Evolutionary conservation across 371 early-diverging fungal genomes (phyloP), one percentile per base, ranked within the genome.

Genomic region (Circinella minor): DNA sequence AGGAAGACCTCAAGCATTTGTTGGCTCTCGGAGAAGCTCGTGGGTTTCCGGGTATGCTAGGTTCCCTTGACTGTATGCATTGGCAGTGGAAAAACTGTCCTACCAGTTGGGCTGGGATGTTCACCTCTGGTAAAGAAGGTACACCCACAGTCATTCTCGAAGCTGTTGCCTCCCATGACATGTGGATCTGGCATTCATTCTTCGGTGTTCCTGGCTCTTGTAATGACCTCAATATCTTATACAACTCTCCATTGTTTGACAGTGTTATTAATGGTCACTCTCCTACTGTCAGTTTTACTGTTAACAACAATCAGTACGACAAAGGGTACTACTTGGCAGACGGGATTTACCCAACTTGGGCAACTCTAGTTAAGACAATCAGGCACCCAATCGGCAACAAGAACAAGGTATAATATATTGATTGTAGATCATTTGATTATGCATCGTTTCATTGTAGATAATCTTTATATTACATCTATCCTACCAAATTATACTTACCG

Each of bases 181-280:
- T 34, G 20, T 59, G 59, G 59, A 59, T 59, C 20, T 59, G 20
- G 59, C 59, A 59, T 15, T 59, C 37, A 27, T 59, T 59, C 59
- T 59, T 59, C 15, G 36, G 59, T 36, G 37, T n/a, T n/a, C n/a
- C n/a, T n/a, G n/a, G n/a, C n/a, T n/a, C n/a, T n/a, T n/a, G n/a
- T n/a, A n/a, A n/a, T n/a, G n/a, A n/a, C n/a, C n/a, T n/a, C n/a
- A n/a, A n/a, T n/a, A n/a, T n/a, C n/a, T n/a, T n/a, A n/a, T n/a
- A n/a, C n/a, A n/a, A n/a, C n/a, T n/a, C n/a, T n/a, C n/a, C n/a
- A n/a, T n/a, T n/a, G n/a, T n/a, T n/a, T n/a, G n/a, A n/a, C n/a
- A n/a, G n/a, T n/a, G n/a, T n/a, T n/a, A n/a, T n/a, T n/a, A n/a
- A n/a, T n/a, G n/a, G n/a, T n/a, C n/a, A n/a, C n/a, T n/a, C n/a